Base-by-base conservation (phyloP, 2,329 filamentous ascomycete species). In the Xylaria sp. region DNA sequence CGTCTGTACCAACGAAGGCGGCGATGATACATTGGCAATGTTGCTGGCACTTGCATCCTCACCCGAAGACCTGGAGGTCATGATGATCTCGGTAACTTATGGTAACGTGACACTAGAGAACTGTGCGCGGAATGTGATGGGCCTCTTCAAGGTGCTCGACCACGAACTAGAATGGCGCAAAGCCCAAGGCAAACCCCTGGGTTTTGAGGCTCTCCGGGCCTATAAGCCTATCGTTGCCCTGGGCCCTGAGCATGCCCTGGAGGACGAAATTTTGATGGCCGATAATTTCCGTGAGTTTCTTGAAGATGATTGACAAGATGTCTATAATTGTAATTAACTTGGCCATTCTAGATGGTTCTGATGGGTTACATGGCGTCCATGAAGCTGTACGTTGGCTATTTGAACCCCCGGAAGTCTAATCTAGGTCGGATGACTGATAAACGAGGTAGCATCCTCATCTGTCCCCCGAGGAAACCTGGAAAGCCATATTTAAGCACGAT, bases 81-180 rank as follows among this genome's bases (percentile, higher is more conserved):
- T 92, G 53, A 86, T 98, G 79, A 85, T 99, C 63, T 97, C 94
- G 1, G 86, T 97, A 67, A 97, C 94, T 0, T 97, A 96, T 79
- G 96, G 96, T 63, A 99, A 99, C 77, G 92, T 98, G 25, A 89
- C 94, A 72, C 88, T 97, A 17, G 86, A 94, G 69, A 94, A 91
- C 79, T 97, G 94, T 74, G 85, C 97, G 57, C 89, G 91, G 57
- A 99, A 99, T 80, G 90, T 92, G 17, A 90, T 98, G 44, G 92
- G 93, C 27, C 84, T 98, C 68, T 98, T 99, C 82, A 91, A 97
- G 75, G 90, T 97, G 65, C 86, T 99, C 60, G 93, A 97, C 71
- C 92, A 93, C 77, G 96, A 99, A 81, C 85, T 93, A 72, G 85
- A 88, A 72, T 98, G 94, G 94, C 88, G 96, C 69, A 88, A 87